These are phyloP conservation scores for Leccinum boreale DNA, from an alignment of 768 basidiomycete genomes.

Conservation along the genomic window DNA sequence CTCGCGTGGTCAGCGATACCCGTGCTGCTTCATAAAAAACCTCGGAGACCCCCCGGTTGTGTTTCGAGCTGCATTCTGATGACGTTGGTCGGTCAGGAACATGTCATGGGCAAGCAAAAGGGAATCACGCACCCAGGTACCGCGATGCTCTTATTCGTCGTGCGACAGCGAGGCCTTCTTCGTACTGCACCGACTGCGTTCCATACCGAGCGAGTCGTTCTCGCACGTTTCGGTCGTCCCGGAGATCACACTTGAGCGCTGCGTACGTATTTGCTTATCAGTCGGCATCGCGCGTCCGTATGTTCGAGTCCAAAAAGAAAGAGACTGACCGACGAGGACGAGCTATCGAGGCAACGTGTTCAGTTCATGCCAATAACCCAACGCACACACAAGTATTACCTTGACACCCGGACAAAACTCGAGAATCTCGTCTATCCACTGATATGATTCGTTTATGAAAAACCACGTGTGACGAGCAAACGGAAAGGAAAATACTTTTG, in stretches of 20 bases:
- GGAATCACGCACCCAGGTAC: slow-evolving; percentile 72
- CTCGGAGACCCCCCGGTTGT: slow-evolving; percentile 91
- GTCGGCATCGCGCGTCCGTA: not conserved
- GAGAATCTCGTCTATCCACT: slow-evolving; percentile 94
- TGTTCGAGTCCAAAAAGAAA: not conserved
- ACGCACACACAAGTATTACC: slow-evolving; percentile 36
- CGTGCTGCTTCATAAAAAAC: slow-evolving; percentile 91
- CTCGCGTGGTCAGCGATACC: slow-evolving; percentile 71
- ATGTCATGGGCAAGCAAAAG: not conserved
- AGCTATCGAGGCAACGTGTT: slow-evolving; percentile 43
- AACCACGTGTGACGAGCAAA: not conserved
- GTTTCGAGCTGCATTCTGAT: slow-evolving; percentile 94
- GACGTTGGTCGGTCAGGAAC: not conserved
- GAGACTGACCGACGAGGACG: slow-evolving; percentile 77
- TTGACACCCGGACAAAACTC: slow-evolving; percentile 96
- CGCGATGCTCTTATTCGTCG: slow-evolving; percentile 89
- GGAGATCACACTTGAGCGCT: slow-evolving; percentile 95
- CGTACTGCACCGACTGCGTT: slow-evolving; percentile 79
- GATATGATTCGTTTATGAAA: too few species aligned
- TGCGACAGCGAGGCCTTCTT: slow-evolving; percentile 86
- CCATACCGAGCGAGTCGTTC: slow-evolving; percentile 73
- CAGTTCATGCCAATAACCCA: not conserved
- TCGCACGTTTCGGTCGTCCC: slow-evolving; percentile 73
- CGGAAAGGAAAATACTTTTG: slow-evolving; percentile 53
- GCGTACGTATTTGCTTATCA: slow-evolving; percentile 9